Conservation (phyloP, 2,329 filamentous ascomycete genomes). For the Mycosphaerella arachidis region DNA sequence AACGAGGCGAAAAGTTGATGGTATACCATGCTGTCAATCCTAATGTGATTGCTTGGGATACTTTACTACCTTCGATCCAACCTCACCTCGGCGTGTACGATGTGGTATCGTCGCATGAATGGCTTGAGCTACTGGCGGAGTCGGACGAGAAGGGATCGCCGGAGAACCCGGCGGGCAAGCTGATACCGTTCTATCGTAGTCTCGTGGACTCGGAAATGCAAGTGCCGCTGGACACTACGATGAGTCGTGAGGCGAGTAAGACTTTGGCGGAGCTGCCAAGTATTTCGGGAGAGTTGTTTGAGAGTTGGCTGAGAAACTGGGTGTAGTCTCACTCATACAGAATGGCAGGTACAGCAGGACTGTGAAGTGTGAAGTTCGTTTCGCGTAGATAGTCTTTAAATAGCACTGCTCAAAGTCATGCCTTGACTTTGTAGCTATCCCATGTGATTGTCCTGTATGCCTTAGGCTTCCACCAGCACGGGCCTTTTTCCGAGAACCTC, state of each 20-base stretch:
- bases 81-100: slow-evolving; percentile 16
- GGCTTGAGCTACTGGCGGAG: slow-evolving; percentile 18
- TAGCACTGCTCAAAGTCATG: too few species aligned
- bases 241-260: slow-evolving; percentile 26
- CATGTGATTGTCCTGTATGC: background rate
- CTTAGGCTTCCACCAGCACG: background rate
- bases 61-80: slow-evolving; percentile 18
- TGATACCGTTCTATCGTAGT: slow-evolving; percentile 22
- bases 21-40: slow-evolving; percentile 23
- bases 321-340: background rate
- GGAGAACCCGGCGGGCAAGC: slow-evolving; percentile 23
- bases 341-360: too few species aligned
- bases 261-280: slow-evolving; percentile 25
- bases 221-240: slow-evolving; percentile 24
- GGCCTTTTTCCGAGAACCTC: background rate
- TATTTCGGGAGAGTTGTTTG: slow-evolving; percentile 17
- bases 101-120: slow-evolving; percentile 19
- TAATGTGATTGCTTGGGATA: slow-evolving; percentile 14
- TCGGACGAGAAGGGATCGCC: slow-evolving; percentile 14
- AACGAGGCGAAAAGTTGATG: background rate
- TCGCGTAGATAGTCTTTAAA: too few species aligned
- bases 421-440: too few species aligned
- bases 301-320: slow-evolving; percentile 19
- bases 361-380: too few species aligned
- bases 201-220: slow-evolving; percentile 9